phyloP scores from a whole-genome alignment of 2,329 filamentous ascomycete genomes.

The Exophiala bonariae region DNA sequence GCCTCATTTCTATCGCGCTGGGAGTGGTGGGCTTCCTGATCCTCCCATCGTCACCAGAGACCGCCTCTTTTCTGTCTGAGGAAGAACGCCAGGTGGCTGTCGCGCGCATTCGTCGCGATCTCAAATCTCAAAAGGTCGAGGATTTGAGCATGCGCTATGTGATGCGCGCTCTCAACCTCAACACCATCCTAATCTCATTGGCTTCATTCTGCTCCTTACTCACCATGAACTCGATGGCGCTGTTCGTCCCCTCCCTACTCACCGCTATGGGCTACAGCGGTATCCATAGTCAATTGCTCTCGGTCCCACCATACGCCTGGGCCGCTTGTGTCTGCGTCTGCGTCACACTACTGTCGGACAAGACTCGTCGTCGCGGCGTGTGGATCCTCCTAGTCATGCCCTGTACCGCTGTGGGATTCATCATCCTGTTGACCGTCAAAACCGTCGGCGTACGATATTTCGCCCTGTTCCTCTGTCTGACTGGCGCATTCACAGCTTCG shows the following conservation, averaged over 20 bases:
- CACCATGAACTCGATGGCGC: constrained; percentile 55
- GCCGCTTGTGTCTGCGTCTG: not conserved
- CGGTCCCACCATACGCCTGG: constrained; percentile 68
- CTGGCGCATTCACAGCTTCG: not conserved
- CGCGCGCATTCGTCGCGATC: not conserved
- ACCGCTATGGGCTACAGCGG: constrained; percentile 56
- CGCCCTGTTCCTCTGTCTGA: not conserved
- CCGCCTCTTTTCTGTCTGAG: not conserved
- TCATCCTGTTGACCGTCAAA: not conserved
- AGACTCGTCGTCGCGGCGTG: not conserved
- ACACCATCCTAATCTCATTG: not conserved
- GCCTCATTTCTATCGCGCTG: not conserved
- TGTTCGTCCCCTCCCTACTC: constrained; percentile 80
- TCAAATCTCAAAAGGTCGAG: not conserved
- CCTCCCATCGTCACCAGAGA: not conserved
- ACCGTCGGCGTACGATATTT: not conserved
- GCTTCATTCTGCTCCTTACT: not conserved
- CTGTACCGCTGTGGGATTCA: not conserved
- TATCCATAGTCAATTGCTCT: constrained; percentile 68
- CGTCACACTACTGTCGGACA: not conserved
- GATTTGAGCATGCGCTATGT: not conserved
- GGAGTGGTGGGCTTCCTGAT: not conserved
- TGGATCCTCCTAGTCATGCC: not conserved
- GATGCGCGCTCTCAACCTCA: not conserved
- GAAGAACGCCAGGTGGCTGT: constrained; percentile 1